phyloP scores from a whole-genome alignment of 2,329 filamentous ascomycete genomes.

The Diaporthe australafricana region DNA sequence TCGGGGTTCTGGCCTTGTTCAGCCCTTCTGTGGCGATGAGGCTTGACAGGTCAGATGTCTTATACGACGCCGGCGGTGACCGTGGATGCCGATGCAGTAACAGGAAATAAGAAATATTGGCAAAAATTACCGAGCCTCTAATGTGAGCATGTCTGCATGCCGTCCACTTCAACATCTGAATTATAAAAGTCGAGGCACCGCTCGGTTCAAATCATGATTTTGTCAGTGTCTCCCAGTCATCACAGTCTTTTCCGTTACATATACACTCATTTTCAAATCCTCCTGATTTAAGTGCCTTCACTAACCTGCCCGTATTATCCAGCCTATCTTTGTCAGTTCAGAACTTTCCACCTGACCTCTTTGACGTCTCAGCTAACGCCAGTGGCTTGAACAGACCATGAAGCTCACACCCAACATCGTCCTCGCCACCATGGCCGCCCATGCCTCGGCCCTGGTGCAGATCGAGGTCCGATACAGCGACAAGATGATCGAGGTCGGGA shows the following conservation, averaged over 20 bases:
- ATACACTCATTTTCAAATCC: background rate
- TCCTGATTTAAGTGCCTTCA: background rate
- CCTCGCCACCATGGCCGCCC: slow-evolving; percentile 31
- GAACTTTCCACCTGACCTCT: too few species aligned
- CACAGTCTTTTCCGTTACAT: background rate
- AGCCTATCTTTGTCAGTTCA: background rate
- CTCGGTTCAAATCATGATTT: slow-evolving; percentile 2
- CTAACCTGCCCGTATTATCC: background rate
- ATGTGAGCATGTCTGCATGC: background rate
- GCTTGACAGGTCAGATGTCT: slow-evolving; percentile 10
- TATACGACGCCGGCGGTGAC: background rate
- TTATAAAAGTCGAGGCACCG: slow-evolving; percentile 15
- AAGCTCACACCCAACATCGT: slow-evolving; percentile 20
- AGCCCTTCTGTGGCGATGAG: background rate
- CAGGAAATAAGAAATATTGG: slow-evolving; percentile 3
- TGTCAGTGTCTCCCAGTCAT: background rate
- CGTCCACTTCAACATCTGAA: background rate
- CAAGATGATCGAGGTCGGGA: slow-evolving; percentile 38
- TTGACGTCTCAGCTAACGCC: background rate
- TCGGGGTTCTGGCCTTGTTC: background rate
- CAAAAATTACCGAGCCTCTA: background rate
- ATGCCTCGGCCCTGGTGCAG: slow-evolving; percentile 32
- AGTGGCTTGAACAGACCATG: slow-evolving; percentile 29
- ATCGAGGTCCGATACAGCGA: slow-evolving; percentile 39
- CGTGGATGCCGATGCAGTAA: too few species aligned